Base-by-base conservation (phyloP, 2,329 filamentous ascomycete species). In the Anthostomella pinea region DNA sequence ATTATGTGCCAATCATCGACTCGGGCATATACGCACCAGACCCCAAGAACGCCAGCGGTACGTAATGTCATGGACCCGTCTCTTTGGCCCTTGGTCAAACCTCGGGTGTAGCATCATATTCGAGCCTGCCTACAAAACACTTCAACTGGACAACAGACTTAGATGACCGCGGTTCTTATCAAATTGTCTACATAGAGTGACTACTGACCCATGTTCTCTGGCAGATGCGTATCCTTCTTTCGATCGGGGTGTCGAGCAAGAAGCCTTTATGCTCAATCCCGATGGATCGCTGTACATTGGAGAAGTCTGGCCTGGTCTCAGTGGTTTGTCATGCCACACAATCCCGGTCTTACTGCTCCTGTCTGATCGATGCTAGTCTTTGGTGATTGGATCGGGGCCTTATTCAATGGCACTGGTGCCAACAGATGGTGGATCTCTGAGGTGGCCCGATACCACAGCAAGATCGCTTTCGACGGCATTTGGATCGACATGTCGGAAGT, bases 1-100 rank as follows among this genome's bases (percentile, higher is more conserved):
- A 83, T n/a, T 83, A 85, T 38, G 72, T 86, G 2, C 71, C 87
- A 13, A 90, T 90, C 62, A 78, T 90, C 9, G 86, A 91, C 53
- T 77, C 81, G 2, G 79, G 79, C 9, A 67, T 76, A 31, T 89
- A 89, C 54, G 75, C 78, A 17, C 85, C 85, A 0, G 83, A 87
- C 48, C 81, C 82, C 0, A 65, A 76, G n/a, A 85, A 88, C 52
- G 67, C 69, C 2, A 77, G 69, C 23, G 85, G n/a, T n/a, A n/a
- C n/a, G n/a, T n/a, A n/a, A n/a, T n/a, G n/a, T n/a, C n/a, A n/a
- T n/a, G n/a, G n/a, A n/a, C n/a, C n/a, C n/a, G n/a, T n/a, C n/a
- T n/a, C n/a, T n/a, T n/a, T n/a, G n/a, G n/a, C n/a, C n/a, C n/a
- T n/a, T n/a, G n/a, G n/a, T n/a, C n/a, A n/a, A n/a, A n/a, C n/a